Evolutionary conservation across 2,329 filamentous ascomycete genomes (phyloP), one percentile per base, ranked within the genome.

Genomic region (Botrytis galanthina): DNA sequence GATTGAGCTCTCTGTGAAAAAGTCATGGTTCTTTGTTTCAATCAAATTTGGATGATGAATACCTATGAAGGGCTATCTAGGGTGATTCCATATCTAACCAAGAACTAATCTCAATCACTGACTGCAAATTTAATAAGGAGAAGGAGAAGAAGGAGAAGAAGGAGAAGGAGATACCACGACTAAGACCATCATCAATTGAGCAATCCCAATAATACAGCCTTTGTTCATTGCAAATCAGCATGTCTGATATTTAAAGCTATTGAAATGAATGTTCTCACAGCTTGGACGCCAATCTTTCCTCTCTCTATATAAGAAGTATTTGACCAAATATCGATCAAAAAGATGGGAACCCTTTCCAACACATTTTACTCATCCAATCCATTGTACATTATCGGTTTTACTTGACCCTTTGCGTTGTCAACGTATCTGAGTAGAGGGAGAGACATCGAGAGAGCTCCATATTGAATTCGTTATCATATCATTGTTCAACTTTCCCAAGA

Each of bases 11-110:
- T 44, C 22, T 2, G 39, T 10, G 7, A 32, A 42, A 63, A 63
- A 46, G 39, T 7, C 61, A 63, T 63, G 46, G 22, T 67, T 67
- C 64, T 67, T 67, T 67, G 64, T 66, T 35, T 66, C 63, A 66
- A 66, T 51, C 22, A 51, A 51, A 51, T 51, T 12, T 35, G 18
- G 63, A 35, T 32, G 39, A 26, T 32, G 44, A n/a, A 35, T 26
- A 39, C 37, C 37, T 12, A 26, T n/a, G 32, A 39, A 37, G 26
- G 32, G 22, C 59, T 22, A 5, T 35, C 57, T 59, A 59, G 57
- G 51, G n/a, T 29, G 26, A 54, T 54, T 20, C 29, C 57, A 59
- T 59, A 59, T 29, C n/a, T 5, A 51, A 51, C 48, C 48, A 51
- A n/a, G 22, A 51, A 51, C 48, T n/a, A 51, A 51, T 51, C 48